phyloP scores from a whole-genome alignment of 2,329 filamentous ascomycete genomes.

The Magnaporthiopsis rhizophila region DNA sequence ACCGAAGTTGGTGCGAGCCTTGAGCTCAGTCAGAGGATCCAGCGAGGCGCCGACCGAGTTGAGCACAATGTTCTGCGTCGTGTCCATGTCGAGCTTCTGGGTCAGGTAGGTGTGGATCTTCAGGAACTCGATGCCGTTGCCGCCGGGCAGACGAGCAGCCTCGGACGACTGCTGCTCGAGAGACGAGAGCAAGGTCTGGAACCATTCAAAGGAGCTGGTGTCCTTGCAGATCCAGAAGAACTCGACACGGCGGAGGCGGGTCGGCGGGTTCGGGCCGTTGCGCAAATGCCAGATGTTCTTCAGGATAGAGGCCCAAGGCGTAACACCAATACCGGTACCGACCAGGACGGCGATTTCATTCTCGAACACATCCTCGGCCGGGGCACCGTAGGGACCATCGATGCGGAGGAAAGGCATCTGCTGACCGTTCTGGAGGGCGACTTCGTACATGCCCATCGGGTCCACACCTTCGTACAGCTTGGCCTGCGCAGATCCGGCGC shows the following conservation, averaged over 20 bases:
- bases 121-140: constrained; percentile 73
- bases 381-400: constrained; percentile 92
- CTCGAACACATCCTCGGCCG: constrained; percentile 94
- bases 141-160: constrained; percentile 58
- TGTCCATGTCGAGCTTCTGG: constrained; percentile 85
- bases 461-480: constrained; percentile 89
- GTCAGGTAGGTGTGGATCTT: constrained; percentile 98
- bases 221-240: constrained; percentile 99
- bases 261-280: constrained; percentile 79
- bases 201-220: constrained; percentile 96
- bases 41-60: constrained; percentile 84
- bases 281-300: constrained; percentile 99
- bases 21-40: constrained; percentile 88
- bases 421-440: constrained; percentile 87
- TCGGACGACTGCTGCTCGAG: constrained; percentile 78
- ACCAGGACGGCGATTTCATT: constrained; percentile 84
- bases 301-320: constrained; percentile 76
- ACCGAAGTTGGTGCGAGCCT: constrained; percentile 86
- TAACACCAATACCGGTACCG: constrained; percentile 80
- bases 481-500: constrained; percentile 77
- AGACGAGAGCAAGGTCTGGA: constrained; percentile 85
- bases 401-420: constrained; percentile 85
- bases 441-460: constrained; percentile 95
- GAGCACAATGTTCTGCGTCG: constrained; percentile 90
- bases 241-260: constrained; percentile 85